phyloP scores from a whole-genome alignment of 495 filamentous ascomycete genomes.

The Aspergillus haitiensis region DNA sequence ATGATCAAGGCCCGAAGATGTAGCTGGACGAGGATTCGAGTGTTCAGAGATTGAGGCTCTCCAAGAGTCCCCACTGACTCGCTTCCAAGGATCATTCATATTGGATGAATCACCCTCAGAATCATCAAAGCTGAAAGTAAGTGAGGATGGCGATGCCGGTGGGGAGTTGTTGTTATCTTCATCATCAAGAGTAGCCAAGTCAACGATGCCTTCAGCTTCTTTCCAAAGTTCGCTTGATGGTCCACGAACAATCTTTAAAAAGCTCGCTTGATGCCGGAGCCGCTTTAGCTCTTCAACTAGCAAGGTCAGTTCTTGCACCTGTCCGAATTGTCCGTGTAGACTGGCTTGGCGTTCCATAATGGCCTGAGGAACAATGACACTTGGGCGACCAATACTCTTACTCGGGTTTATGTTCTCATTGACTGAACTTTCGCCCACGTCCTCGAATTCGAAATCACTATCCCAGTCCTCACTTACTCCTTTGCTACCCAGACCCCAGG shows the following conservation, averaged over 20 bases:
- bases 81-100: constrained; percentile 34
- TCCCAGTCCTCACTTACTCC: constrained; percentile 82
- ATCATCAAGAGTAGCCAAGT: constrained; percentile 79
- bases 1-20: constrained; percentile 26
- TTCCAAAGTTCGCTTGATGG: constrained; percentile 68
- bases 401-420: constrained; percentile 30
- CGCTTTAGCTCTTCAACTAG: constrained; percentile 80
- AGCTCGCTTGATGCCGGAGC: constrained; percentile 60
- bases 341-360: constrained; percentile 84
- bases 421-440: constrained; percentile 39
- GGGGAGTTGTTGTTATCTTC: constrained; percentile 57
- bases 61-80: constrained; percentile 40
- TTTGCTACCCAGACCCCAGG: constrained; percentile 84
- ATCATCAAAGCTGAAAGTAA: constrained; percentile 56
- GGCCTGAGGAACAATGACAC: constrained; percentile 75
- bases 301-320: constrained; percentile 80
- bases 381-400: constrained; percentile 32
- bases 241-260: constrained; percentile 64
- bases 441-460: constrained; percentile 78
- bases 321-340: constrained; percentile 81
- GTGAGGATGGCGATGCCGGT: constrained; percentile 52
- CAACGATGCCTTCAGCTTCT: constrained; percentile 86
- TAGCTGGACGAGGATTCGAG: constrained; percentile 21
- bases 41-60: constrained; percentile 29
- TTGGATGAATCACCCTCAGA: constrained; percentile 59